phyloP scores from a whole-genome alignment of 2,329 filamentous ascomycete genomes.

The Blastomyces parvus region DNA sequence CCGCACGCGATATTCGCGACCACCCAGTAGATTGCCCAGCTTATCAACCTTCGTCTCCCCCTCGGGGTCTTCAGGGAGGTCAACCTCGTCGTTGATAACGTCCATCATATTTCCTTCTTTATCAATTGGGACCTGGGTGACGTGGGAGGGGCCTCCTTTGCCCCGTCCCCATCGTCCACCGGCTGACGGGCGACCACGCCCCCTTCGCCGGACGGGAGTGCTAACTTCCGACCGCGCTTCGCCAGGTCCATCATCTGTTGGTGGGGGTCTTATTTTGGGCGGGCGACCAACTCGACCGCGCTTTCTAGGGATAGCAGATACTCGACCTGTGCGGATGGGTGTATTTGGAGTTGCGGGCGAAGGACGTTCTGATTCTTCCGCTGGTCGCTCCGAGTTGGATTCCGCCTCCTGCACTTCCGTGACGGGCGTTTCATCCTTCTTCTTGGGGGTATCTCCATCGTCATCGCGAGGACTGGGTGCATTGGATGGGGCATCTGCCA shows the following conservation, averaged over 20 bases:
- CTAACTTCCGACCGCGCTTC: slow-evolving; percentile 34
- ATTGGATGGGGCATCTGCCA: slow-evolving; percentile 29
- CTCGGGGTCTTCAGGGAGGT: slow-evolving; percentile 73
- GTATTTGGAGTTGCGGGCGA: slow-evolving; percentile 39
- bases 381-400: slow-evolving; percentile 27
- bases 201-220: slow-evolving; percentile 50
- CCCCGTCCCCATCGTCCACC: slow-evolving; percentile 63
- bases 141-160: slow-evolving; percentile 63
- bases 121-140: slow-evolving; percentile 76
- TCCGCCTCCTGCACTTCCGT: slow-evolving; percentile 20
- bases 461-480: slow-evolving; percentile 28
- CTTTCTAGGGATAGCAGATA: slow-evolving; percentile 56
- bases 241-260: slow-evolving; percentile 42
- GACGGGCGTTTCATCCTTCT: slow-evolving; percentile 6
- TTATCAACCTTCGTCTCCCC: slow-evolving; percentile 93
- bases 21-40: slow-evolving; percentile 68
- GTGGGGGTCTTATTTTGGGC: slow-evolving; percentile 69
- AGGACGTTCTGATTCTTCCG: slow-evolving; percentile 32
- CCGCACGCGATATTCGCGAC: slow-evolving; percentile 85
- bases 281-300: slow-evolving; percentile 64
- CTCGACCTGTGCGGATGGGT: slow-evolving; percentile 40
- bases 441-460: slow-evolving; percentile 20
- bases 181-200: slow-evolving; percentile 48
- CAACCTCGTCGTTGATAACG: slow-evolving; percentile 85
- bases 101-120: slow-evolving; percentile 88